Evolutionary conservation across 2,329 filamentous ascomycete genomes (phyloP).

Genomic region (Botrytis porri): DNA sequence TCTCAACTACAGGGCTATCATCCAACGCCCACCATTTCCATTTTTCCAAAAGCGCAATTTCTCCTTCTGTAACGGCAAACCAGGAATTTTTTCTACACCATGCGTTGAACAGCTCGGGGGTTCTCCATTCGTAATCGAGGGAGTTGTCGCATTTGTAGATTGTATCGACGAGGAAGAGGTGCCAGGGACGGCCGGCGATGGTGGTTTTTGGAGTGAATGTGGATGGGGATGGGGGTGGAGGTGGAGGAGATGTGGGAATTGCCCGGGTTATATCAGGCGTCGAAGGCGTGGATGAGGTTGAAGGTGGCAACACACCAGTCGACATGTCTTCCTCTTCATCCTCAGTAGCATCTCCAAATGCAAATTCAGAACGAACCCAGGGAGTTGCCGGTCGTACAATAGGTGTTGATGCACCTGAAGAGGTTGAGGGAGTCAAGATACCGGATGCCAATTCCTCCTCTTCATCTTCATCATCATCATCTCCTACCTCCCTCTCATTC

Average conservation of each 20-base stretch:
- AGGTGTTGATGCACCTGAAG: too few species aligned
- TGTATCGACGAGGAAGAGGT: neutral
- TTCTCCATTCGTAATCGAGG: neutral
- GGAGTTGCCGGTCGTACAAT: too few species aligned
- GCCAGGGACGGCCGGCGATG: neutral
- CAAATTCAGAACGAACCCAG: too few species aligned
- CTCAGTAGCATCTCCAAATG: neutral
- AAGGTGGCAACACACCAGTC: neutral
- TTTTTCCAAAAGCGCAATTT: neutral
- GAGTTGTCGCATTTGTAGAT: neutral
- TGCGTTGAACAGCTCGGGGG: neutral
- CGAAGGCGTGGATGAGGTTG: neutral
- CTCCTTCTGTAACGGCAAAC: neutral
- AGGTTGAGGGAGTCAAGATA: too few species aligned
- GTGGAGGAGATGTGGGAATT: neutral
- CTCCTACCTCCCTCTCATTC: too few species aligned
- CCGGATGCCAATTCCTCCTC: too few species aligned
- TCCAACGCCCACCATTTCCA: neutral
- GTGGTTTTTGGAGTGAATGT: fast-evolving
- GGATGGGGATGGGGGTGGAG: neutral
- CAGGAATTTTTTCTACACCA: neutral
- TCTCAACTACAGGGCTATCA: neutral
- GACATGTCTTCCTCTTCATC: neutral
- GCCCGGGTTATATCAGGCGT: too few species aligned
- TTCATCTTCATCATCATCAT: neutral